phyloP scores from a whole-genome alignment of 768 basidiomycete genomes.

The Cystofilobasidium capitatum region DNA sequence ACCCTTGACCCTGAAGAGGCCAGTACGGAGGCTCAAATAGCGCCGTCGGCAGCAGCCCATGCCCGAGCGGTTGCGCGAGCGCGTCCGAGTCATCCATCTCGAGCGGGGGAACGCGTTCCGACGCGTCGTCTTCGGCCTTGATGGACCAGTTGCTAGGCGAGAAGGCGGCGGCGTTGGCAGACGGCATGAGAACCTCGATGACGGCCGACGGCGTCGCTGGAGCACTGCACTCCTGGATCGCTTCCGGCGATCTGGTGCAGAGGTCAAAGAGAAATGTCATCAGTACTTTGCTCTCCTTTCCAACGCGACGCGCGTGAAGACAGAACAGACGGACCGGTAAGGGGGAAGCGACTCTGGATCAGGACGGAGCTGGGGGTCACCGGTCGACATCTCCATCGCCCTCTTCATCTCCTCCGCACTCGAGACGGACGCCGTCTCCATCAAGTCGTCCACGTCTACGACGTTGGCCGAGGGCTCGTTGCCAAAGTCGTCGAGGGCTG shows the following conservation, averaged over 20 bases:
- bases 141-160: background rate
- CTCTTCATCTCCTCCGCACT: too few species aligned
- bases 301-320: too few species aligned
- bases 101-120: background rate
- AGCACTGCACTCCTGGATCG: background rate
- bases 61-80: background rate
- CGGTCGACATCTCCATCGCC: too few species aligned
- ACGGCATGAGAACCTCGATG: background rate
- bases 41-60: slow-evolving; percentile 9
- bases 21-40: slow-evolving; percentile 7
- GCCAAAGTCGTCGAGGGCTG: too few species aligned
- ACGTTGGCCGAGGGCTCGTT: too few species aligned
- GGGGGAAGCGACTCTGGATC: too few species aligned
- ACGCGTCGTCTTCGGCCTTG: background rate
- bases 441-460: too few species aligned
- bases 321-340: too few species aligned
- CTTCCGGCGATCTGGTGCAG: background rate
- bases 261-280: background rate
- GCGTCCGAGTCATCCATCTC: background rate
- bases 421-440: too few species aligned
- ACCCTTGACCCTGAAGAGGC: background rate
- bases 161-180: too few species aligned
- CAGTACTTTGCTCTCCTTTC: too few species aligned
- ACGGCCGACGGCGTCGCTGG: background rate
- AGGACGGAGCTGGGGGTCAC: too few species aligned